Base-by-base conservation (phyloP, 1,284 basidiomycete species). In the Marasmius fiardii region DNA sequence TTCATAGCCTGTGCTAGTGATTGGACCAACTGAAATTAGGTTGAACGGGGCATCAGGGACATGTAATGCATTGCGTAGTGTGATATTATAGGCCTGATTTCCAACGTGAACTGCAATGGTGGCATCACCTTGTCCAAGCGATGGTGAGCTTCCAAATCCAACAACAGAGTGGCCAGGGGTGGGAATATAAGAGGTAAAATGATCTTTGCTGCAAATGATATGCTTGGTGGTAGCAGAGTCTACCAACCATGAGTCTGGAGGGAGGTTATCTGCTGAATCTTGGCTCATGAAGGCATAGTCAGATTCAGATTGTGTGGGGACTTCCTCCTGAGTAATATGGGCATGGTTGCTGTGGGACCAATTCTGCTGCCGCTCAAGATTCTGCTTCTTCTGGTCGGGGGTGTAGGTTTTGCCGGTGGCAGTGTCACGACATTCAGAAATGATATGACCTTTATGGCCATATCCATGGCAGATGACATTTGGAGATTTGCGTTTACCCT, bases 21-120 rank as follows among this genome's bases (percentile, higher is more conserved):
- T 21, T 44, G 57, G 1, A 28, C 55, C 61, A 26, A 66, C 69
- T 57, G 69, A 70, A 43, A 43, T 66, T 52, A 44, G 35, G 18
- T 18, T 44, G 31, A 18, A 18, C 5, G 35, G 35, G 12, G 20
- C 53, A 35, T 33, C 16, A 24, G 3, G 28, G n/a, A 53, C 34
- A 26, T 43, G 43, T 14, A 50, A 23, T 4, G 21, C 26, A 4
- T 51, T 8, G 3, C 7, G 18, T 7, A 55, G 33, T 8, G 28
- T 47, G 37, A 41, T n/a, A 7, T 51, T 24, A 8, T 5, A 31
- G 18, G 39, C 16, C 4, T 14, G 39, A 6, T 4, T 41, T 4
- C 39, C 39, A 6, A 5, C 6, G 39, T n/a, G n/a, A 14, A 14
- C 16, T 41, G 39, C 16, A 12, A 41, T n/a, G 20, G 4, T 4